Evolutionary conservation across 352 stramenopile genomes (phyloP).

Genomic region (Ophiocytium majus): DNA sequence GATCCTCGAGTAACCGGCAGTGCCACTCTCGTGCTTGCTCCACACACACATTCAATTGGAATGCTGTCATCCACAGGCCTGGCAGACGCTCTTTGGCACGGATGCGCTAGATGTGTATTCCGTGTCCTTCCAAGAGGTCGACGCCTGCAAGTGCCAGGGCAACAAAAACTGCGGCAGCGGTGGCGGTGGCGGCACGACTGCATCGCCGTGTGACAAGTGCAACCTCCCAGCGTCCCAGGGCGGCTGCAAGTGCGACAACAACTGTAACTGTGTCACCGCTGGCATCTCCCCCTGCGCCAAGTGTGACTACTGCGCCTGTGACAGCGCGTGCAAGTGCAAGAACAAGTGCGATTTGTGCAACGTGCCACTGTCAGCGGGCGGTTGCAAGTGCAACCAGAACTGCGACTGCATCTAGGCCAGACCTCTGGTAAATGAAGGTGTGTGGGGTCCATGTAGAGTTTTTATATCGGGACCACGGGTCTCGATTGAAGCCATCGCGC

Average conservation of each 20-base stretch:
- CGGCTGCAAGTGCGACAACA: constrained; percentile 13
- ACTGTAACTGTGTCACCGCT: constrained; percentile 2
- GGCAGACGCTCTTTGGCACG: not conserved
- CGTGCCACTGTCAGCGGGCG: not conserved
- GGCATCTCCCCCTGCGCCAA: constrained; percentile 11
- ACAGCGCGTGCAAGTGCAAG: not conserved
- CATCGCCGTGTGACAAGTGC: constrained; percentile 20
- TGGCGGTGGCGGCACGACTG: not conserved
- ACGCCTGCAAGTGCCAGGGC: not conserved
- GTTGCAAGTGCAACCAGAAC: constrained; percentile 13
- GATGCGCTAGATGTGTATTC: not conserved
- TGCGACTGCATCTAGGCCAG: constrained; percentile 18
- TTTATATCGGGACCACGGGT: too few species aligned
- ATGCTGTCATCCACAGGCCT: not conserved
- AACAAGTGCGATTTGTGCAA: constrained; percentile 16
- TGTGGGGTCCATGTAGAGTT: too few species aligned
- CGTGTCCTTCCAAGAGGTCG: not conserved
- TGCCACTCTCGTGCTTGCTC: not conserved
- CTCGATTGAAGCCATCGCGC: too few species aligned
- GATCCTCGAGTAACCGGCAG: not conserved
- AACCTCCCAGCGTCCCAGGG: not conserved
- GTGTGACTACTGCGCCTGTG: not conserved
- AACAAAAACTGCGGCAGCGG: not conserved
- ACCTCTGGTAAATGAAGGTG: too few species aligned
- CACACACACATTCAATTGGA: too few species aligned